A percentile compares a stretch with the other conserved stretches of the same genome.
phyloP scores from a whole-genome alignment of 2,329 filamentous ascomycete genomes.

The Emydomyces testavorans region DNA sequence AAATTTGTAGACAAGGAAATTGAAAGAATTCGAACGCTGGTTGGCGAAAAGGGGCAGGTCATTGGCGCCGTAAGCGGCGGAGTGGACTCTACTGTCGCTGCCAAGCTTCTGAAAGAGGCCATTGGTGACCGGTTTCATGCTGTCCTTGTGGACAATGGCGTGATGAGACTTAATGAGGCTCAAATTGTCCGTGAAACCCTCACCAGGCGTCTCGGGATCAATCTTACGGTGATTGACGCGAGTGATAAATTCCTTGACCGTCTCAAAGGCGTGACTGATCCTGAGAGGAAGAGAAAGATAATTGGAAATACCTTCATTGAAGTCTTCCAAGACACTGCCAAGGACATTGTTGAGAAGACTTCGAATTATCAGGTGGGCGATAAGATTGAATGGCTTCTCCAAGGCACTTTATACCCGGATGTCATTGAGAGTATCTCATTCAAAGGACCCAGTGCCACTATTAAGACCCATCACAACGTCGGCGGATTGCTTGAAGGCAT shows the following conservation, averaged over 20 bases:
- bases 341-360: conserved; percentile 46
- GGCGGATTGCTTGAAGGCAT: conserved; percentile 46
- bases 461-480: conserved; percentile 59
- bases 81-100: conserved; percentile 80
- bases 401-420: conserved; percentile 70
- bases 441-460: conserved; percentile 59
- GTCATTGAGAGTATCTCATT: conserved; percentile 61
- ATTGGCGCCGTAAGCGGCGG: conserved; percentile 70
- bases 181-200: conserved; percentile 70
- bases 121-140: conserved; percentile 79
- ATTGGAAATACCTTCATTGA: conserved; percentile 69
- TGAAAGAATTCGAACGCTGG: conserved; percentile 62
- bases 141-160: conserved; percentile 72
- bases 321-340: conserved; percentile 71
- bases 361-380: conserved; percentile 50
- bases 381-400: conserved; percentile 73
- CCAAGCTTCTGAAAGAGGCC: conserved; percentile 73
- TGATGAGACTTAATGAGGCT: conserved; percentile 78
- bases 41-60: conserved; percentile 72
- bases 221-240: conserved; percentile 77
- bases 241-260: conserved; percentile 63
- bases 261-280: conserved; percentile 64
- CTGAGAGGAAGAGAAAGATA: conserved; percentile 82
- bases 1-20: conserved; percentile 77
- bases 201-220: conserved; percentile 69